A percentile compares a stretch with the other conserved stretches of the same genome.
These are phyloP conservation scores for Arachnopeziza araneosa DNA, from an alignment of 2,329 filamentous ascomycete species.

Conservation along the genomic window DNA sequence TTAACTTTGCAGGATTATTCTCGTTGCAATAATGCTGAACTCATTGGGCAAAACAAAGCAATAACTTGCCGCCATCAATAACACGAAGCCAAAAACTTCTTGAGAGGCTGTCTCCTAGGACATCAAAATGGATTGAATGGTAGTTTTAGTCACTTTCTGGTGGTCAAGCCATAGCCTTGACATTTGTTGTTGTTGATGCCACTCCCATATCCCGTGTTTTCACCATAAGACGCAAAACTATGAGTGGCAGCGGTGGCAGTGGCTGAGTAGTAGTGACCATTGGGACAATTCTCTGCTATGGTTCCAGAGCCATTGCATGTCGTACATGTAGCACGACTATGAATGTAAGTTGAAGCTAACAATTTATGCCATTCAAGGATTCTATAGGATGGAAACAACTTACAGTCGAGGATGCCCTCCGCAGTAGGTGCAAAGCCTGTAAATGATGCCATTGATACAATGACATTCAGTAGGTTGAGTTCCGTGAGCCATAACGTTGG, in stretches of 20 bases:
- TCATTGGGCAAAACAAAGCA: background rate
- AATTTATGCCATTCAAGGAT: background rate
- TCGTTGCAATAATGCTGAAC: background rate
- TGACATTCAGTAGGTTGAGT: background rate
- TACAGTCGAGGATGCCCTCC: background rate
- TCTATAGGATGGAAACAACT: background rate
- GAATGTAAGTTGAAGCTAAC: background rate
- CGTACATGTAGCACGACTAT: background rate
- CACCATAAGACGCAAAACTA: background rate
- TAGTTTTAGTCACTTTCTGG: background rate
- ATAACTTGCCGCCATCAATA: background rate
- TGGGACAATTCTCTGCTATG: background rate
- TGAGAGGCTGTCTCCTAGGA: background rate
- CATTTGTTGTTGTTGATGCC: background rate
- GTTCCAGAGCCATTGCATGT: background rate
- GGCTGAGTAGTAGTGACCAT: background rate
- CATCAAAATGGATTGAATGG: background rate
- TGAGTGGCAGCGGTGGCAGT: background rate
- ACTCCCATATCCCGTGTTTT: background rate
- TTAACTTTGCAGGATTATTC: background rate
- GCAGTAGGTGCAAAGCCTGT: background rate
- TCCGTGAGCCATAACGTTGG: background rate
- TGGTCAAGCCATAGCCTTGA: background rate
- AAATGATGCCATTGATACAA: background rate
- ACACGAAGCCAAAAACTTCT: background rate